Evolutionary conservation across 768 basidiomycete genomes (phyloP), one percentile per base, ranked within the genome.

Genomic region (Macrolepiota fuliginosa): DNA sequence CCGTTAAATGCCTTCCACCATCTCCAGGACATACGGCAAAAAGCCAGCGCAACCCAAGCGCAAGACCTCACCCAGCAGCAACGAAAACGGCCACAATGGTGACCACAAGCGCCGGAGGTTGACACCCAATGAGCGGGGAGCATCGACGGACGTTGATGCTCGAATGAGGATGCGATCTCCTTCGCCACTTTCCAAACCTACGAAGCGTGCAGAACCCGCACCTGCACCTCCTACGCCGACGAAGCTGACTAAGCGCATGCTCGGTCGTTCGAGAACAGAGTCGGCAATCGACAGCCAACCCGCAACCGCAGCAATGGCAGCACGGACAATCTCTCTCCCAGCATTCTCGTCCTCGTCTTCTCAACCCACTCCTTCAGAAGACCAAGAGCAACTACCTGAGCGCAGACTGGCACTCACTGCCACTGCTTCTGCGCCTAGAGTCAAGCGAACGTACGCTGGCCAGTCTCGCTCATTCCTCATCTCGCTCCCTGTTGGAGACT

Each of bases 391-490:
- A 12, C 19, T n/a, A 40, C 49, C 73, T 63, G 65, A 59, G 7
- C 50, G 25, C 39, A 51, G 51, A 19, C 71, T 64, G 54, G 71
- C 66, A 1, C 67, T 66, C 54, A 69, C 66, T 54, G 69, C 69
- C 52, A 67, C 70, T 25, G 61, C 68, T n/a, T 68, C 74, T 7
- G 64, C 73, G 49, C 60, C 70, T 29, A 72, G 76, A 15, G 76
- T 79, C 49, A 79, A 84, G 2, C 81, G 83, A 42, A 93, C 91
- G 2, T 93, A 93, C 67, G 87, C 88, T 2, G 89, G 89, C 24
- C 79, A 79, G 62, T 90, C 88, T 24, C 89, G 91, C n/a, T 92
- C 91, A 3, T 93, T 91, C 73, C 83, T 93, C 15, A 81, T 90
- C 10, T 75, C 84, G 17, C 71, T 92, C 10, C 84, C 88, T 11